phyloP scores from a whole-genome alignment of 2,329 filamentous ascomycete genomes.

The Nothophoma quercina region DNA sequence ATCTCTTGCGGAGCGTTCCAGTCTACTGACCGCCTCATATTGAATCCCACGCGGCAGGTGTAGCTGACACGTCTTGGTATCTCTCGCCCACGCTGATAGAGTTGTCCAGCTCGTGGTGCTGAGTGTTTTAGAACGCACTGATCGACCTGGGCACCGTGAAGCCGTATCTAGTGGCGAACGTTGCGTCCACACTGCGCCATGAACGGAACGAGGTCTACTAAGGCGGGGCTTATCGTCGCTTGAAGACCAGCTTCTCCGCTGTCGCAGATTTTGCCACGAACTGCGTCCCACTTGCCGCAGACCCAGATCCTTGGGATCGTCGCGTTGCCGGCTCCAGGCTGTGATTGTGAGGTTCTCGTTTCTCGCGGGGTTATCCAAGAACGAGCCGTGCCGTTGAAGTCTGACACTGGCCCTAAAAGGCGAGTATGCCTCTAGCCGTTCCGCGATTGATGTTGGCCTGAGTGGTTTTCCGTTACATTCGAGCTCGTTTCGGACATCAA shows the following conservation, averaged over 20 bases:
- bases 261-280: conserved; percentile 10
- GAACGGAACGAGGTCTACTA: conserved; percentile 7
- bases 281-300: conserved; percentile 17
- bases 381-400: conserved; percentile 14
- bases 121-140: conserved; percentile 5
- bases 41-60: conserved; percentile 3
- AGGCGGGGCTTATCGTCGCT: conserved; percentile 17
- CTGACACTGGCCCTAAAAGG: background rate
- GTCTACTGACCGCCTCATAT: conserved; percentile 1
- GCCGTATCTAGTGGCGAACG: conserved; percentile 11
- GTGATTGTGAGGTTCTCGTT: background rate
- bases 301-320: conserved; percentile 15
- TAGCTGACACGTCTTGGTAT: conserved; percentile 8
- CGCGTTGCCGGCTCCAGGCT: conserved; percentile 2
- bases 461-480: background rate
- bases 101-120: background rate
- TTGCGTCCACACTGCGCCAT: conserved; percentile 8
- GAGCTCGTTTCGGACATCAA: too few relatives aligned
- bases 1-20: background rate
- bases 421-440: background rate
- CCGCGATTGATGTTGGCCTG: background rate
- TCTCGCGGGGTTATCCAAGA: background rate
- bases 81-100: background rate
- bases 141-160: conserved; percentile 8
- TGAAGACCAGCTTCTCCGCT: conserved; percentile 10